Base-by-base conservation (phyloP, 2,329 filamentous ascomycete genomes). In the Paraphoma chrysanthemicola region DNA sequence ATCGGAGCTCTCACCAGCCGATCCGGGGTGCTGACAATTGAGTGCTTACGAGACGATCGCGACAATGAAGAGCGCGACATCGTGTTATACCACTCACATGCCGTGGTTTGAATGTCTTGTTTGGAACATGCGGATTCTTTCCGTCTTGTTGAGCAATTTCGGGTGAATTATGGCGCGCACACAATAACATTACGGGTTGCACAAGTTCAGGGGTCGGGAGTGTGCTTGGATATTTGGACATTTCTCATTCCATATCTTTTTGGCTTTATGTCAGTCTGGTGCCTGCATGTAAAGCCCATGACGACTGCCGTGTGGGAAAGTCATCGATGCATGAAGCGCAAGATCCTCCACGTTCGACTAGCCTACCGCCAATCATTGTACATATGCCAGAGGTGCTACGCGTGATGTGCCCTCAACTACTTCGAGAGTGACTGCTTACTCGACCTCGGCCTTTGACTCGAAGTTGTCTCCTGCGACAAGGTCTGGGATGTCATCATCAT, bases 381-480 rank as follows among this genome's bases (percentile, higher is more conserved):
- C 60, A 51, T 58, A 50, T 63, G 58, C 51, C 57, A 36, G 14
- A 18, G 17, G n/a, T 43, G 54, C 48, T 60, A 53, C 54, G 54
- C 54, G 57, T 62, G 54, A 49, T 51, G 56, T 56, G 54, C 46
- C 48, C 56, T 53, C 45, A 38, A 54, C 51, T 62, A 51, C 55
- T 56, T 43, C 39, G 36, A 30, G 12, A 28, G 53, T 44, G 55
- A 53, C 58, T 47, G 52, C 54, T 65, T 95, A 97, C 85, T 97
- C 93, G 80, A 95, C 92, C 83, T 97, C 81, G 52, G 72, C 75
- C 79, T 82, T 97, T 82, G 88, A 90, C 86, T 99, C 95, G 77
- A 99, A 99, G 87, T 92, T 97, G 86, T 97, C 92, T 75, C 95
- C 95, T 77, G 93, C 92, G 62, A 99, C 94, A 68, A 99, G 86